These are phyloP conservation scores for Helianthus annuus DNA, from an alignment of 129 eudicot species.

Conservation along the genomic window DNA sequence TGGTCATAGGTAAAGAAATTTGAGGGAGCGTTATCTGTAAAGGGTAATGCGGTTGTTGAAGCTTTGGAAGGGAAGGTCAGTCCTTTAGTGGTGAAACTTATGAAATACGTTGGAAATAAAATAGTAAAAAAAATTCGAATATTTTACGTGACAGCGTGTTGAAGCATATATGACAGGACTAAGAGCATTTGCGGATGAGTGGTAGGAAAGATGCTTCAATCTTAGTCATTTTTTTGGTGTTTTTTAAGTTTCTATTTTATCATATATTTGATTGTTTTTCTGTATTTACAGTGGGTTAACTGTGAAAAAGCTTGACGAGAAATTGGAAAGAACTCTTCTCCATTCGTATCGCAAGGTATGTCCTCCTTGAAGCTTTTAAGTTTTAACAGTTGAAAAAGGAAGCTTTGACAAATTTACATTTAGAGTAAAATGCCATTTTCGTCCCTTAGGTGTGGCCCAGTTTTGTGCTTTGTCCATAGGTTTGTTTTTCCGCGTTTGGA, in stretches of 20 bases:
- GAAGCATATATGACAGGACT: conserved; percentile 72
- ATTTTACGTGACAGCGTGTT: conserved; percentile 60
- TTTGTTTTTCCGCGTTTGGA: too few relatives aligned
- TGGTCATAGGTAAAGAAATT: conserved; percentile 66
- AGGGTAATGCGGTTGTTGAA: conserved; percentile 70
- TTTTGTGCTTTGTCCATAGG: too few relatives aligned
- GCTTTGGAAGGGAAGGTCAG: conserved; percentile 91
- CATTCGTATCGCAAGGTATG: conserved; percentile 98
- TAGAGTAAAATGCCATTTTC: too few relatives aligned
- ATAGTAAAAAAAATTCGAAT: not conserved
- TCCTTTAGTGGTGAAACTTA: conserved; percentile 21
- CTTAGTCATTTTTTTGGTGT: not conserved
- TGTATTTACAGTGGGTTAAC: conserved; percentile 65
- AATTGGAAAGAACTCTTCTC: conserved; percentile 82
- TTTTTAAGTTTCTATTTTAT: not conserved
- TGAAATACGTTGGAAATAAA: conserved; percentile 7
- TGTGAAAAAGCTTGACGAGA: conserved; percentile 90
- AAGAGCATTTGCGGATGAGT: conserved; percentile 71
- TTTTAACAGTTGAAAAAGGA: too few relatives aligned
- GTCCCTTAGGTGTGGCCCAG: too few relatives aligned
- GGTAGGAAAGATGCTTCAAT: conserved; percentile 42
- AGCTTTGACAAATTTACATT: not conserved
- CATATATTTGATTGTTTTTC: not conserved
- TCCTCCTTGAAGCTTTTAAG: too few relatives aligned
- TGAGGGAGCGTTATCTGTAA: conserved; percentile 63